phyloP scores from a whole-genome alignment of 306 rosid genomes.

The Sphenostylis stenocarpa region DNA sequence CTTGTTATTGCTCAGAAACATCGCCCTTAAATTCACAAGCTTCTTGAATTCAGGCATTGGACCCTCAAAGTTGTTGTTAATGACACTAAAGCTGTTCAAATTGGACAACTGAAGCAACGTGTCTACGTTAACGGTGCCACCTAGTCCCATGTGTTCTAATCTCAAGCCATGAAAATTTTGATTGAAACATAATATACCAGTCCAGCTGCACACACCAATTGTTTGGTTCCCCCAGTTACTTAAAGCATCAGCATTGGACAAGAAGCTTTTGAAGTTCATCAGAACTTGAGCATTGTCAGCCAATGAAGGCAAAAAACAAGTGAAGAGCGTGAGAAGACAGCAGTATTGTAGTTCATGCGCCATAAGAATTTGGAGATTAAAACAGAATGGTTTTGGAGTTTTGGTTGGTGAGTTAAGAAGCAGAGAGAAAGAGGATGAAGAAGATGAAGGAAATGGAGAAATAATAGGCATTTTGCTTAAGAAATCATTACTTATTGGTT shows the following conservation, averaged over 20 bases:
- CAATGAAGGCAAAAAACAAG: conserved; percentile 22
- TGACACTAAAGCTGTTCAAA: conserved; percentile 57
- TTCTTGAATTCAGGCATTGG: conserved; percentile 56
- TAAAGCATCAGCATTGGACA: conserved; percentile 47
- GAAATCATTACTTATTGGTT: background rate
- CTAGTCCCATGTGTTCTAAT: conserved; percentile 62
- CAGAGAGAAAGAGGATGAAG: background rate
- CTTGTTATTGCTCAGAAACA: conserved; percentile 56
- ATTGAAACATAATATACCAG: conserved; percentile 52
- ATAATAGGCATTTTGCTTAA: background rate
- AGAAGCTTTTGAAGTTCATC: conserved; percentile 47
- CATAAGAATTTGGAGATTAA: conserved; percentile 32
- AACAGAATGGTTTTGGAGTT: conserved; percentile 1
- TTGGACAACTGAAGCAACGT: conserved; percentile 37
- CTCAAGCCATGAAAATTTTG: conserved; percentile 33
- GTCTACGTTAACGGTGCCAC: conserved; percentile 53
- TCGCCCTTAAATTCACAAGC: conserved; percentile 36
- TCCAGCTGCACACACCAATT: conserved; percentile 52
- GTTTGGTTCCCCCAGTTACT: conserved; percentile 51
- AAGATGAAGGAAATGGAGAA: background rate
- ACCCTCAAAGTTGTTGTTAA: conserved; percentile 58
- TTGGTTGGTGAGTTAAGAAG: background rate
- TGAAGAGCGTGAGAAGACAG: conserved; percentile 30
- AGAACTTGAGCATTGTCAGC: conserved; percentile 38
- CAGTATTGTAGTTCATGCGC: background rate